Base-by-base conservation (phyloP, 106 monocot genomes). In the Phalaenopsis equestris region DNA sequence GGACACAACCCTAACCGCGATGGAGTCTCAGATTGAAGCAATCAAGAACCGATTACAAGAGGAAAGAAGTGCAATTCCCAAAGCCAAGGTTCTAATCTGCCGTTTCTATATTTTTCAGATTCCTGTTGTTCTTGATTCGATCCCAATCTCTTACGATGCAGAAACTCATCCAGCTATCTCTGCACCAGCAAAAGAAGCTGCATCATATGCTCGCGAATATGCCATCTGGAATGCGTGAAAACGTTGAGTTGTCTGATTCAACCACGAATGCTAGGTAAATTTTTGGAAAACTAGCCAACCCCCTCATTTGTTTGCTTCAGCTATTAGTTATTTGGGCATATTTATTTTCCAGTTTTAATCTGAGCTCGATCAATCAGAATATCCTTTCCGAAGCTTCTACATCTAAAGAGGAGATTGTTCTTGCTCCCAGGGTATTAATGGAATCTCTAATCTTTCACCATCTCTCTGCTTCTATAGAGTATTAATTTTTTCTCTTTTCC, bases 21-120 rank as follows among this genome's bases (percentile, higher is more conserved):
- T 97, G 87, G 97, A 97, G 85, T 86, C 92, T 12, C 94, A 97
- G 86, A 79, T 94, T 64, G 81, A 90, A 75, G 83, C 85, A 8
- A 94, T 97, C 79, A 92, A 78, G 89, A 67, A 81, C 39, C 78
- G 94, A n/a, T 73, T 97, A 56, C 81, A 89, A 36, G 97, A 94
- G 79, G 97, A 97, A 80, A 78, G 84, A 42, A 78, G 79, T 16
- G 92, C 88, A 8, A 90, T 97, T 37, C 94, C 94, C 77, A 94
- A 94, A 52, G 94, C 92, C 56, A 97, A 97, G 77, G 96, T 97
- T 7, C 42, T 41, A 16, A 19, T 75, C 47, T 19, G 19, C 16
- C 46, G 0, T 49, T 7, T 3, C 72, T 42, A 8, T 36, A 48
- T 6, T 67, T 41, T 72, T 38, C 6, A 0, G 55, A 57, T 55